A percentile compares a stretch with the other conserved stretches of the same genome.
phyloP scores from a whole-genome alignment of 2,329 filamentous ascomycete genomes.

The Calycina herbarum region DNA sequence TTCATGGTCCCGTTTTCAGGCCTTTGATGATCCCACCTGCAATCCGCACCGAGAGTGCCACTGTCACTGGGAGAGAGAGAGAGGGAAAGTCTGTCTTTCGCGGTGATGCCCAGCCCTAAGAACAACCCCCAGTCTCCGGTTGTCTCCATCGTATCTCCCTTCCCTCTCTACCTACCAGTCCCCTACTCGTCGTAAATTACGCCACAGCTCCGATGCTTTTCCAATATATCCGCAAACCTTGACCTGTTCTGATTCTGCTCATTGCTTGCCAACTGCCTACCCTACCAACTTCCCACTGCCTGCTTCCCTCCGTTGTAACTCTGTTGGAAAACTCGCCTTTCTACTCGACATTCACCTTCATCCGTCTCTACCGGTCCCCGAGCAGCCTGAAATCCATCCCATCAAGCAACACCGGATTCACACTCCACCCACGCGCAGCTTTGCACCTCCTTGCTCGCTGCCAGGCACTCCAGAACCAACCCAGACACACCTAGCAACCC shows the following conservation, averaged over 20 bases:
- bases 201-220: conserved; percentile 3
- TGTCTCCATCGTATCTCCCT: not conserved
- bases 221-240: conserved; percentile 10
- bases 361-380: not conserved
- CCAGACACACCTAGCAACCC: conserved; percentile 13
- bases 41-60: conserved; percentile 3
- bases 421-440: conserved; percentile 2
- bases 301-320: not conserved
- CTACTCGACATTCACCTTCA: conserved; percentile 3
- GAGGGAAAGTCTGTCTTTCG: not conserved
- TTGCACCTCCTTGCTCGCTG: not conserved
- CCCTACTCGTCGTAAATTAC: not conserved
- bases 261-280: not conserved
- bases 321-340: conserved; percentile 1
- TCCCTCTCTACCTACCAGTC: not conserved
- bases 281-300: not conserved
- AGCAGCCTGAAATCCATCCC: not conserved
- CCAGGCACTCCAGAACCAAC: not conserved
- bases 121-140: not conserved
- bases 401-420: not conserved
- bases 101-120: conserved; percentile 9
- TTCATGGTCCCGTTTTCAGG: conserved; percentile 17
- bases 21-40: conserved; percentile 18
- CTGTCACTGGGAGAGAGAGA: not conserved
- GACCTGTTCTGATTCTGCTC: not conserved